Conservation (phyloP, 805 yeast genomes). For the Yarrowia sp. region DNA sequence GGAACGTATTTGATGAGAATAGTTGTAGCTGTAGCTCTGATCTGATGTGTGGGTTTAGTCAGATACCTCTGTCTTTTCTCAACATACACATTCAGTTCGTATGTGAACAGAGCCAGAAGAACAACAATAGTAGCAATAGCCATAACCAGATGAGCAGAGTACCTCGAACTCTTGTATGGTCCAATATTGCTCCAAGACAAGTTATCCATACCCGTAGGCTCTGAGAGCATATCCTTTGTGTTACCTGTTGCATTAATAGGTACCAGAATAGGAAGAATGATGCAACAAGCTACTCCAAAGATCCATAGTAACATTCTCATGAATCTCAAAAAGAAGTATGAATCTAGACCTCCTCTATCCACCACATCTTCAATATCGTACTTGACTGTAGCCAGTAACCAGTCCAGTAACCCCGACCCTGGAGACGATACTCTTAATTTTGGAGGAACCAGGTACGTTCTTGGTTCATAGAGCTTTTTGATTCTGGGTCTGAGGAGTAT, state of each 20-base stretch:
- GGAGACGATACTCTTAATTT: conserved; percentile 39
- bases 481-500: conserved; percentile 41
- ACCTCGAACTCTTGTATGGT: conserved; percentile 46
- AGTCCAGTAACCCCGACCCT: conserved; percentile 48
- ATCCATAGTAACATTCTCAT: conserved; percentile 51
- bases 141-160: conserved; percentile 63
- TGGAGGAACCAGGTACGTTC: conserved; percentile 48
- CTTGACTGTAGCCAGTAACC: conserved; percentile 51
- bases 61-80: conserved; percentile 49
- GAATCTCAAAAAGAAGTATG: conserved; percentile 69
- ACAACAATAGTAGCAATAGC: conserved; percentile 37
- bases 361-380: conserved; percentile 47
- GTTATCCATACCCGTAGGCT: conserved; percentile 55
- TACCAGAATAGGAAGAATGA: conserved; percentile 58
- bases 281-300: conserved; percentile 51
- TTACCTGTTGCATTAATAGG: conserved; percentile 59
- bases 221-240: conserved; percentile 28
- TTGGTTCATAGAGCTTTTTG: conserved; percentile 53
- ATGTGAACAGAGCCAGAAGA: conserved; percentile 49
- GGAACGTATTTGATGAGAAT: conserved; percentile 70
- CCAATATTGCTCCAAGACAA: conserved; percentile 72
- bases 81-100: conserved; percentile 55
- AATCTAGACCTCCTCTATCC: conserved; percentile 60
- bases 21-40: conserved; percentile 45
- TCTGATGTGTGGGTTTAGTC: conserved; percentile 32